phyloP scores from a whole-genome alignment of 2,329 filamentous ascomycete genomes.

The Fonsecaea pedrosoi region DNA sequence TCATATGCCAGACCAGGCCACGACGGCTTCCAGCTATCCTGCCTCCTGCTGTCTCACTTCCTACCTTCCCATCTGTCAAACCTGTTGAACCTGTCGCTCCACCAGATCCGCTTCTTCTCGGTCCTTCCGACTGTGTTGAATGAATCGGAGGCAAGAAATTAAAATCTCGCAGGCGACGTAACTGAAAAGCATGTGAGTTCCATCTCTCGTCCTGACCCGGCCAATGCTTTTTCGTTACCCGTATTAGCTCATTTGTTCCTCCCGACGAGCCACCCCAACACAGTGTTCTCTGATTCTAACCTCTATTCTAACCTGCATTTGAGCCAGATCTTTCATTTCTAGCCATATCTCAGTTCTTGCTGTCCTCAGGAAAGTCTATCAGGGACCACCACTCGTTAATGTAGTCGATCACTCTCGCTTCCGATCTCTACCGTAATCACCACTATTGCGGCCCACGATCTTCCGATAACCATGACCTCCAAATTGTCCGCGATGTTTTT shows the following conservation, averaged over 20 bases:
- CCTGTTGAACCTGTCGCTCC: slow-evolving; percentile 15
- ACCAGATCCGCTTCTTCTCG: slow-evolving; percentile 20
- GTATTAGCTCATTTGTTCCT: slow-evolving; percentile 32
- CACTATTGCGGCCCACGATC: slow-evolving; percentile 8
- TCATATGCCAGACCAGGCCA: slow-evolving; percentile 27
- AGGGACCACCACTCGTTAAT: slow-evolving; percentile 30
- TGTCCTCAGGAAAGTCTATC: slow-evolving; percentile 2
- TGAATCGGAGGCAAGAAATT: slow-evolving; percentile 7
- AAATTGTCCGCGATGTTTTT: slow-evolving; percentile 38
- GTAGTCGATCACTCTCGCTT: slow-evolving; percentile 27
- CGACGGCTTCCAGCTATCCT: slow-evolving; percentile 10
- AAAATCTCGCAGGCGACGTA: slow-evolving; percentile 29
- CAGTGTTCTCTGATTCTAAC: slow-evolving; percentile 4
- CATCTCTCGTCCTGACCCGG: slow-evolving; percentile 21
- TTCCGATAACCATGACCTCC: slow-evolving; percentile 36
- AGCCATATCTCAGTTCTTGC: slow-evolving; percentile 12
- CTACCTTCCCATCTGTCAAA: slow-evolving; percentile 12
- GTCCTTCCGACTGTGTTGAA: slow-evolving; percentile 23
- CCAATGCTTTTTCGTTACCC: slow-evolving; percentile 29
- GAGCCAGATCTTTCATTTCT: slow-evolving; percentile 24
- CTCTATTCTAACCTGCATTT: slow-evolving; percentile 26
- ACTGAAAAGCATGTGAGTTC: slow-evolving; percentile 26
- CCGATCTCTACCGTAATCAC: slow-evolving; percentile 9
- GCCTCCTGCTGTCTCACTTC: slow-evolving; percentile 25
- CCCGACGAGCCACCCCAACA: background rate